Evolutionary conservation across 495 filamentous ascomycete species (phyloP).

Genomic region (Bathelium albidoporum): DNA sequence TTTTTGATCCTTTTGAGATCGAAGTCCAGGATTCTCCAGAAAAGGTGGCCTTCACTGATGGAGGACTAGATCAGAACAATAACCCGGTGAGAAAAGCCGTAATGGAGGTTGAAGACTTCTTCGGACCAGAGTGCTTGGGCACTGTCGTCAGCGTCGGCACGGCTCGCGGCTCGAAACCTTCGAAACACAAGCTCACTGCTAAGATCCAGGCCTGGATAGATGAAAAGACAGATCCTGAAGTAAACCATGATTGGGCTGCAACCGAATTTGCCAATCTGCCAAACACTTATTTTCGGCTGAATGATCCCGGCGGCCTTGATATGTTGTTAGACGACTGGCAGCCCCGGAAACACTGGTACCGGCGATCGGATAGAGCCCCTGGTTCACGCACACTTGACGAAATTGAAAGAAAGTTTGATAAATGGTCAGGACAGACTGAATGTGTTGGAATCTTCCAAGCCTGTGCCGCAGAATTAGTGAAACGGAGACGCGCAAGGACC

Average conservation of each 20-base stretch:
- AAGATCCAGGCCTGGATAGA: not conserved
- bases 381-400: not conserved
- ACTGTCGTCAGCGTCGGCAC: slow-evolving; percentile 21
- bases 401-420: not conserved
- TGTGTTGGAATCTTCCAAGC: not conserved
- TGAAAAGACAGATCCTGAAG: not conserved
- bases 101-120: slow-evolving; percentile 13
- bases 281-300: not conserved
- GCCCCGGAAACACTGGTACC: not conserved
- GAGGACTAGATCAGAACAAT: slow-evolving; percentile 12
- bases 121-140: slow-evolving; percentile 6
- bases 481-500: not conserved
- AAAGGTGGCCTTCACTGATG: slow-evolving; percentile 9
- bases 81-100: slow-evolving; percentile 8
- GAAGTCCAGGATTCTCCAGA: not conserved
- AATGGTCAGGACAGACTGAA: not conserved
- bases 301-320: not conserved
- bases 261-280: not conserved
- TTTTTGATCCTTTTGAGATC: slow-evolving; percentile 14
- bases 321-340: not conserved
- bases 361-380: not conserved
- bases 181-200: not conserved
- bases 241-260: not conserved
- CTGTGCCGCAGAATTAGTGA: not conserved
- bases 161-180: not conserved